Conservation (phyloP, 1,139 yeast genomes). For the Chernovozyma sophiae-reginae region DNA sequence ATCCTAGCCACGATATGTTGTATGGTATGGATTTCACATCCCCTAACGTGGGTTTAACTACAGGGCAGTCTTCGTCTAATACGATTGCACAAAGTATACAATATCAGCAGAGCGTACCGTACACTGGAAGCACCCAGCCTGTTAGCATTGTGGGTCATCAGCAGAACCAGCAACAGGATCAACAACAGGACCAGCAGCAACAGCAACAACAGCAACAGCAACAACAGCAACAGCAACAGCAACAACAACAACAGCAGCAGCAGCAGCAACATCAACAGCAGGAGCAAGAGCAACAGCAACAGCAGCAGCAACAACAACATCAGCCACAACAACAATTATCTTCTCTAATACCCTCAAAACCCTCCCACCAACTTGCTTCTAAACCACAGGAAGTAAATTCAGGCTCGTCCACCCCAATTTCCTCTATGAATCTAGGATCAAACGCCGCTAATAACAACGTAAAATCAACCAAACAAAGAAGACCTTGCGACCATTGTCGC, state of each 20-base stretch:
- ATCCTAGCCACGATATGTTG: conserved; percentile 33
- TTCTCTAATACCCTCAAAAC: background rate
- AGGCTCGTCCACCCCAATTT: background rate
- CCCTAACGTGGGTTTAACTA: background rate
- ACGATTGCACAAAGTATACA: conserved; percentile 1
- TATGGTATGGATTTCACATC: conserved; percentile 23
- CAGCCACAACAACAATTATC: background rate
- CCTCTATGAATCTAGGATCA: background rate
- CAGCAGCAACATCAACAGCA: background rate
- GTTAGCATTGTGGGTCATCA: background rate
- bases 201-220: conserved; percentile 2
- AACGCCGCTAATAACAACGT: background rate
- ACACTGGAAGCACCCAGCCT: background rate
- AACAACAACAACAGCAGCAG: conserved; percentile 5
- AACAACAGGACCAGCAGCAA: too few relatives aligned
- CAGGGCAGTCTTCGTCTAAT: background rate
- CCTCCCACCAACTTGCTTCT: background rate
- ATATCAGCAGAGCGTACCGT: background rate
- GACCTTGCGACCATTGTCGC: conserved; percentile 70
- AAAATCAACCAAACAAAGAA: conserved; percentile 6
- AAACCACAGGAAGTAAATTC: background rate
- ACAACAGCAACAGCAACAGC: conserved; percentile 4
- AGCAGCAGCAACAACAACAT: conserved; percentile 6
- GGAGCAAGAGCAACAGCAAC: conserved; percentile 1
- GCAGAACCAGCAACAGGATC: conserved; percentile 5